Evolutionary conservation across 1,284 basidiomycete species (phyloP), one percentile per base, ranked within the genome.

Genomic region (Microbotryum lychnidis-dioicae): DNA sequence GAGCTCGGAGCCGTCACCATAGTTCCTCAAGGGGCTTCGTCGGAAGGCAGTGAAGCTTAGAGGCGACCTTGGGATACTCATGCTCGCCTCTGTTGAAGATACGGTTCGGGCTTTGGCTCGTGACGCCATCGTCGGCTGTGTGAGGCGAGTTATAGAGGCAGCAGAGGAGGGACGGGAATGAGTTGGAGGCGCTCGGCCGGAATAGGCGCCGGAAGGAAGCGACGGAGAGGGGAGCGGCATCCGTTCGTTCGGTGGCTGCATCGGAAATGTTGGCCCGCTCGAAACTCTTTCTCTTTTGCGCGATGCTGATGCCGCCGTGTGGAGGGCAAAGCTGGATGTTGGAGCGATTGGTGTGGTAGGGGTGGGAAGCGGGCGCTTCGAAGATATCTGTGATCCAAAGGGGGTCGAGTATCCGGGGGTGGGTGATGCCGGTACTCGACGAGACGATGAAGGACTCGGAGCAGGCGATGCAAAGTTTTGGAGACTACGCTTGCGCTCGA

Each of bases 1-100:
- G 53, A 97, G 79, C 76, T 97, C 93, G 9, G 89, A 91, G 7
- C 93, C 93, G 74, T 96, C 91, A 3, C 92, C 91, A 74, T 88
- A 97, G 20, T 82, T 80, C 61, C 83, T 80, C 61, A 83, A 56
- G 92, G 77, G 16, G 89, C 74, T 73, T 84, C 87, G 6, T 83
- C 81, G n/a, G 81, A 81, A 9, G 78, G 74, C 18, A 83, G 59
- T 78, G 78, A 37, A 82, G 77, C 27, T n/a, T 8, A 37, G n/a
- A 29, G 29, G 27, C 48, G 44, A 18, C 12, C 21, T 49, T 14
- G 44, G 48, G n/a, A 45, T 48, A 10, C 46, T 62, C 16, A 61
- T 21, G 33, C 54, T 44, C 18, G 54, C 55, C 10, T 51, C 48
- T 2, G 51, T 50, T 21, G 48, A 46, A 37, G 52, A 59, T 23